Conservation (phyloP, 805 yeast genomes). For the Lipomyces yamadae region DNA sequence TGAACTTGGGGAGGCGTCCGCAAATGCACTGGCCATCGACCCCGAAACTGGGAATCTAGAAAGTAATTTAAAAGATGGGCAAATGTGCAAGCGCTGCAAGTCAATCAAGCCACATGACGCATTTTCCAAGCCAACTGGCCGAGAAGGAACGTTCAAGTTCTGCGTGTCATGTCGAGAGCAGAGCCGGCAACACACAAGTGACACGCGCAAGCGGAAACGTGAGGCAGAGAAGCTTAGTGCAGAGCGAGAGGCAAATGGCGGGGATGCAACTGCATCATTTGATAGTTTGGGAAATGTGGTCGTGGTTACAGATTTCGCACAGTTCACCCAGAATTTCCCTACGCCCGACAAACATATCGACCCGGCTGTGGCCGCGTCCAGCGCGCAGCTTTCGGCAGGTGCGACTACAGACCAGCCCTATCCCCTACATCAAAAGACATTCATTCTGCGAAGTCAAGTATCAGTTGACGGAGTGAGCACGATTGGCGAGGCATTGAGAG, state of each 20-base stretch:
- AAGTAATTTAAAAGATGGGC: neutral
- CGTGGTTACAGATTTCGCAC: constrained; percentile 16
- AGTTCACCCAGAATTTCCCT: constrained; percentile 26
- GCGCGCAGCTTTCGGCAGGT: neutral
- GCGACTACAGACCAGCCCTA: neutral
- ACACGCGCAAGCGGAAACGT: constrained; percentile 34
- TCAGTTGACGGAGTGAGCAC: constrained; percentile 54
- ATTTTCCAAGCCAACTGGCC: constrained; percentile 31
- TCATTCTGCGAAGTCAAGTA: constrained; percentile 22
- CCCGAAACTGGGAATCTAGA: neutral
- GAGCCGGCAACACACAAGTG: constrained; percentile 34
- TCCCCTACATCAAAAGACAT: constrained; percentile 18
- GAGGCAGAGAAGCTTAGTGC: constrained; percentile 16
- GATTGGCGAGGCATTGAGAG: constrained; percentile 66
- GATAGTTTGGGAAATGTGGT: constrained; percentile 2
- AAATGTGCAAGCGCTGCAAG: constrained; percentile 30
- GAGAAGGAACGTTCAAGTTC: constrained; percentile 31
- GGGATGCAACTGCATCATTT: constrained; percentile 1
- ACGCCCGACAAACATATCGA: constrained; percentile 8
- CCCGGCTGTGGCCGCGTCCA: constrained; percentile 10
- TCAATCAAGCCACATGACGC: constrained; percentile 15
- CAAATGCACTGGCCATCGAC: neutral
- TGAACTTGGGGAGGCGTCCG: neutral
- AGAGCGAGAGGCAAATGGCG: neutral
- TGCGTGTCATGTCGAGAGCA: constrained; percentile 32